Evolutionary conservation across 352 stramenopile genomes (phyloP).

Genomic region (Globisporangium acanthophoron): DNA sequence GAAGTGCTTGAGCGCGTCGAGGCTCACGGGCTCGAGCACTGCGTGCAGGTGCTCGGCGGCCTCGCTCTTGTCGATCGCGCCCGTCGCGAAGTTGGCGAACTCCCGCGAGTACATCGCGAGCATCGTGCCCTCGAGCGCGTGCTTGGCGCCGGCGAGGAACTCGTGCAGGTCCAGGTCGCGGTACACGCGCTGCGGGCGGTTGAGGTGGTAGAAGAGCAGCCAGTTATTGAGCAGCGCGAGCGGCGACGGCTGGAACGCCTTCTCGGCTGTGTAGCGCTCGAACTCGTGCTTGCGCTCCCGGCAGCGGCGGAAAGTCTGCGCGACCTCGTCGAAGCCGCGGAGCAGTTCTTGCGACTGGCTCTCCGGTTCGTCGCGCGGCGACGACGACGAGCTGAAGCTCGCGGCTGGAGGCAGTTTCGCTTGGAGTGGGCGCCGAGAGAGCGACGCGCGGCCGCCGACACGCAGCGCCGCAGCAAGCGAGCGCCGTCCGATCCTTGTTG

Average conservation of each 20-base stretch:
- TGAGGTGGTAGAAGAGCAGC: slow-evolving; percentile 7
- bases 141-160: slow-evolving; percentile 19
- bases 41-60: not conserved
- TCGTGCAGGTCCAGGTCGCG: slow-evolving; percentile 2
- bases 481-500: not conserved
- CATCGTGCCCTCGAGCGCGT: slow-evolving; percentile 6
- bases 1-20: slow-evolving; percentile 3
- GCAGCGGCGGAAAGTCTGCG: slow-evolving; percentile 5
- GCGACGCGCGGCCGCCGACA: no score
- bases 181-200: slow-evolving; percentile 3
- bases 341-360: not conserved
- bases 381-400: not conserved
- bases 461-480: not conserved
- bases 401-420: not conserved
- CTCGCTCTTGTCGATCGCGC: not conserved
- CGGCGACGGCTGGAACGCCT: slow-evolving; percentile 5
- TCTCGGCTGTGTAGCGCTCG: not conserved
- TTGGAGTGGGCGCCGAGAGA: no score
- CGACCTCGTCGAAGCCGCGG: not conserved
- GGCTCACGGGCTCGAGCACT: slow-evolving; percentile 2
- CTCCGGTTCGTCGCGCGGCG: not conserved
- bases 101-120: slow-evolving; percentile 9
- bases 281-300: slow-evolving; percentile 1
- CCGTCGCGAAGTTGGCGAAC: slow-evolving; percentile 2
- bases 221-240: slow-evolving; percentile 3